Conservation (phyloP, 2,329 filamentous ascomycete species). For the Penicillium sclerotigenum region DNA sequence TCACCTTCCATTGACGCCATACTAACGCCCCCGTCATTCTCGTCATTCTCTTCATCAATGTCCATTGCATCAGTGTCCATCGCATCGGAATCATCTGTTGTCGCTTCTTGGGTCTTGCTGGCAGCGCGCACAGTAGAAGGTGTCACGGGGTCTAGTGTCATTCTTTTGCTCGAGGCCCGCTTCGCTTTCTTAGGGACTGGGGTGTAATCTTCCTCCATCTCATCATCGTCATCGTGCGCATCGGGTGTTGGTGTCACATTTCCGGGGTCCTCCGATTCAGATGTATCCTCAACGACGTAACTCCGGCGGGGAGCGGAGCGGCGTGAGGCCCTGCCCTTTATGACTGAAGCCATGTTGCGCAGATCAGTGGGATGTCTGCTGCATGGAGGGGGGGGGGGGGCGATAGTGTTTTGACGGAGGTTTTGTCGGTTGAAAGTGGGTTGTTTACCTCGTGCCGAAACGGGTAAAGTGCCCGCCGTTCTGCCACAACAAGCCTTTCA, state of each 20-base stretch:
- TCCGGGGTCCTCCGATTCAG: conserved; percentile 67
- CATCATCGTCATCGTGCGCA: conserved; percentile 51
- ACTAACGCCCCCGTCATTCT: conserved; percentile 27
- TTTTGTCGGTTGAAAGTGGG: conserved; percentile 30
- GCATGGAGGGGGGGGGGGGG: conserved; percentile 25
- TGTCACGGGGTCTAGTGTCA: conserved; percentile 50
- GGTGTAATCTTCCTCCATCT: conserved; percentile 71
- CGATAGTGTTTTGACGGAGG: conserved; percentile 7
- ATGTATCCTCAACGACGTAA: conserved; percentile 71
- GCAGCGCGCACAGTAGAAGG: conserved; percentile 33
- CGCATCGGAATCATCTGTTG: conserved; percentile 54
- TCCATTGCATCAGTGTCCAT: conserved; percentile 55
- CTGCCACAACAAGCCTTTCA: conserved; percentile 34
- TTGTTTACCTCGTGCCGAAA: conserved; percentile 41
- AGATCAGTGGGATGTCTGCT: conserved; percentile 19
- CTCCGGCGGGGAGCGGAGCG: conserved; percentile 64
- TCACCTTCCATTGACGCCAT: conserved; percentile 43
- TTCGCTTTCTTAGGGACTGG: conserved; percentile 63
- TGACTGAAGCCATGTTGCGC: conserved; percentile 39
- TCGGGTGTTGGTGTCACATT: conserved; percentile 45
- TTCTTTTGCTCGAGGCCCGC: conserved; percentile 57
- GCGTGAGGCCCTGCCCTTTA: conserved; percentile 55
- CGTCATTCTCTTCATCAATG: conserved; percentile 29
- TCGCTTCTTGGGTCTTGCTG: conserved; percentile 43
- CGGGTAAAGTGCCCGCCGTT: conserved; percentile 31